Conservation (phyloP, 2,329 filamentous ascomycete species). For the Epichloe hybrida region DNA sequence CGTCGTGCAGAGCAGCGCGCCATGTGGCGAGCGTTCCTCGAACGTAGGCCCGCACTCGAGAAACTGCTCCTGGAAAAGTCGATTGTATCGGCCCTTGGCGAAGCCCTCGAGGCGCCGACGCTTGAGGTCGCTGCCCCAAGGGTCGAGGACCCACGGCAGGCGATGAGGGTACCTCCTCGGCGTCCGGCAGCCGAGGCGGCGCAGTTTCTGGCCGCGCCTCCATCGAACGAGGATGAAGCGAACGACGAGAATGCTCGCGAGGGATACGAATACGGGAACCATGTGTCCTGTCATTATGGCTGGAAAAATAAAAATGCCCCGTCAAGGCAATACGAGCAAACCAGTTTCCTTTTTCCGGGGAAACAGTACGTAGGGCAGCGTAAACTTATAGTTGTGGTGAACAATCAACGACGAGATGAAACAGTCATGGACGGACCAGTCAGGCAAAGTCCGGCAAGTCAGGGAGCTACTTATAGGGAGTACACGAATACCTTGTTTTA, state of each 20-base stretch:
- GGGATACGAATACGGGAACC: neutral
- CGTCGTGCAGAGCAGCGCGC: neutral
- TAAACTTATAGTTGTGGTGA: too few species aligned
- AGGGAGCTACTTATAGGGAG: too few species aligned
- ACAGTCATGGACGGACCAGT: too few species aligned
- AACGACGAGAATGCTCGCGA: neutral
- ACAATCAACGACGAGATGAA: too few species aligned
- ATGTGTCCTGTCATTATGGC: neutral
- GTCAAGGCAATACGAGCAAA: too few species aligned
- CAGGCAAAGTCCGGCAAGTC: too few species aligned
- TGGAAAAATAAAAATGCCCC: too few species aligned
- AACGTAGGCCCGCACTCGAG: neutral
- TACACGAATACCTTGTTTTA: too few species aligned
- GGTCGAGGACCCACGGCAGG: constrained; percentile 2
- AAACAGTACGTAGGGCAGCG: too few species aligned
- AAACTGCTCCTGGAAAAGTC: neutral
- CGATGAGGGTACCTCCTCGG: neutral
- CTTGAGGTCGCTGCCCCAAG: constrained; percentile 1
- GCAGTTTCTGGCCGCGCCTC: neutral
- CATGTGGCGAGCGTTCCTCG: constrained; percentile 1
- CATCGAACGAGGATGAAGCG: neutral
- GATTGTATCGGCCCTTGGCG: neutral
- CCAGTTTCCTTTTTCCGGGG: too few species aligned
- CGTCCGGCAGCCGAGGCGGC: neutral
- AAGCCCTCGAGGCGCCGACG: neutral